Conservation (phyloP, 139 green algal species). For the Picochlorum sp. region DNA sequence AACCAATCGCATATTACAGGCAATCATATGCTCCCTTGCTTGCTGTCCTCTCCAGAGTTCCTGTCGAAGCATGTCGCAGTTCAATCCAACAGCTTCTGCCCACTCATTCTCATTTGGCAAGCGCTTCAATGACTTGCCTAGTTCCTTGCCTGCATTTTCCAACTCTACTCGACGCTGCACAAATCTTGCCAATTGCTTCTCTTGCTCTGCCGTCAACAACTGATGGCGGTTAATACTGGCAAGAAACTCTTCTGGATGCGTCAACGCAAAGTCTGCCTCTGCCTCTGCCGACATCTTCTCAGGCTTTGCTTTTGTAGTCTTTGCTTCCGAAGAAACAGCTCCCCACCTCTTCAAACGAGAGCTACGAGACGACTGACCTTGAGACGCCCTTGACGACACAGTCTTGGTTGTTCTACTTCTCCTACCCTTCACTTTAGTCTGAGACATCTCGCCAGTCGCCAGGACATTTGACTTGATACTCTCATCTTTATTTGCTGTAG, state of each 20-base stretch:
- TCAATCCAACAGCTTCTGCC: conserved; percentile 32
- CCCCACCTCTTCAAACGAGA: conserved; percentile 4
- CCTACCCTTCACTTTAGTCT: no score
- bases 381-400: no score
- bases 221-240: conserved; percentile 4
- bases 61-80: conserved; percentile 12
- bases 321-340: not conserved
- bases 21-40: conserved; percentile 77
- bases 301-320: no score
- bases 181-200: conserved; percentile 60
- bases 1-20: conserved; percentile 89
- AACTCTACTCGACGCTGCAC: conserved; percentile 64
- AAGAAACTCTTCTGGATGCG: not conserved
- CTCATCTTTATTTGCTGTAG: no score
- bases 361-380: not conserved
- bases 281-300: no score
- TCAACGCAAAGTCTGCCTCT: no score
- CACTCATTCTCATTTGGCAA: conserved; percentile 43
- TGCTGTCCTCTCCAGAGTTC: conserved; percentile 36
- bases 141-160: conserved; percentile 35
- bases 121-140: conserved; percentile 34
- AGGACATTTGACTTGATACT: no score
- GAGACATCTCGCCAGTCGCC: no score
- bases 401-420: no score
- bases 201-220: conserved; percentile 58